Evolutionary conservation across 23 red algal species (phyloP), one percentile per base, ranked within the genome.

Genomic region (Agarophyton chilense): DNA sequence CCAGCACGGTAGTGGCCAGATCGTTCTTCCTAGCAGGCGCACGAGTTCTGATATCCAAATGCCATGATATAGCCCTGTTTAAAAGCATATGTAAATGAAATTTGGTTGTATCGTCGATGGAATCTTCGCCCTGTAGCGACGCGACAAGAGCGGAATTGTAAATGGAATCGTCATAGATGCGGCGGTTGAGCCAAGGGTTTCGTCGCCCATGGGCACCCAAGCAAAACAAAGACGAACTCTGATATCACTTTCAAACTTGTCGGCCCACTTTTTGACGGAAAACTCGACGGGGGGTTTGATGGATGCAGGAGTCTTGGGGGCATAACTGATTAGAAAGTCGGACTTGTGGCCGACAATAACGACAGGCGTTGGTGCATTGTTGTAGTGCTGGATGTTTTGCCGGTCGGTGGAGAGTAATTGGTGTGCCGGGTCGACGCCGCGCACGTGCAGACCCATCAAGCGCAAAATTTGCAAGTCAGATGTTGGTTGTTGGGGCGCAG

Each of bases 1-100:
- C 82, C 72, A 94, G 21, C 9, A 86, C 66, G 60, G 83, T 88
- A 5, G 91, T 94, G 28, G 80, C 64, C 29, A 94, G 58, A 61
- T 94, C 91, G 39, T 62, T 78, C 50, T 62, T 76, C 22, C 55
- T 24, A 12, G 5, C 17, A 11, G 83, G 82, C 0, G 80, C 81
- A 1, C 56, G 66, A 28, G 56, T 65, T 8, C 7, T 32, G 19
- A 44, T 67, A 47, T 57, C 58, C 10, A 60, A 81, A 63, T 94
- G 91, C 91, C 91, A 94, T 16, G 42, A 45, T 25, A 84, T 81
- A 17, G 8, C 52, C 25, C 45, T 36, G 54, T 94, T 94, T 1
- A 94, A 28, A 2, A 65, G 1, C 47, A 94, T 94, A 22, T 52
- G 18, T 33, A 89, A 36, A 77, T 89, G 84, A 76, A 10, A 42